These are phyloP conservation scores for Tagetes patula DNA, from an alignment of 129 eudicot species.

Conservation along the genomic window DNA sequence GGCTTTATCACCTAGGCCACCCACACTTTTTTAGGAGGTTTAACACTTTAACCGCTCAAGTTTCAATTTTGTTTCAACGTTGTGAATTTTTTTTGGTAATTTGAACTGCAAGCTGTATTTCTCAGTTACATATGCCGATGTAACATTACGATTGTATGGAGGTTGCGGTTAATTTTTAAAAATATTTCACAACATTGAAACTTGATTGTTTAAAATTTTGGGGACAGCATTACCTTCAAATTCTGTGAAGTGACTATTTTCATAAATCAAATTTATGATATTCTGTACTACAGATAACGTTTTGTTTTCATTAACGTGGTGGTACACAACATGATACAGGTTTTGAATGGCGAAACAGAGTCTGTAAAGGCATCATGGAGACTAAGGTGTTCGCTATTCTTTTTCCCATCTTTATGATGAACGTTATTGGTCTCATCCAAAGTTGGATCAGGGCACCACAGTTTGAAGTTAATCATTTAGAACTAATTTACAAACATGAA, in stretches of 20 bases:
- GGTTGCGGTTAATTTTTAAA: background rate
- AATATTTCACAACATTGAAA: background rate
- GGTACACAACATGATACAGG: constrained; percentile 45
- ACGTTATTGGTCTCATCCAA: background rate
- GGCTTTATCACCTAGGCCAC: background rate
- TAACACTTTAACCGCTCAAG: background rate
- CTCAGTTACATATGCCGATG: background rate
- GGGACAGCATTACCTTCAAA: background rate
- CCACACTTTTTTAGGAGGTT: background rate
- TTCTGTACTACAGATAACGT: background rate
- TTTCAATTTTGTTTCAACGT: background rate
- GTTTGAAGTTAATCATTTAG: background rate
- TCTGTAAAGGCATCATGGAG: constrained; percentile 74
- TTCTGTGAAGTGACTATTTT: background rate
- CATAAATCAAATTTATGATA: background rate
- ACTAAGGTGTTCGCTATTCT: constrained; percentile 48
- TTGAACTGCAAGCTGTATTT: background rate
- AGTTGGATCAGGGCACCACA: background rate
- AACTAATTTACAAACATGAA: constrained; percentile 1
- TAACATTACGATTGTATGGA: background rate
- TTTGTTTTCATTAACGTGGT: constrained; percentile 1
- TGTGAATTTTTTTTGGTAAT: background rate
- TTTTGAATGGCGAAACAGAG: constrained; percentile 34
- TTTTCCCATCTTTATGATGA: background rate
- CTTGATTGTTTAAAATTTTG: background rate